These are phyloP conservation scores for Candida tetrigidarum DNA, from an alignment of 1,139 yeast species.

Conservation along the genomic window DNA sequence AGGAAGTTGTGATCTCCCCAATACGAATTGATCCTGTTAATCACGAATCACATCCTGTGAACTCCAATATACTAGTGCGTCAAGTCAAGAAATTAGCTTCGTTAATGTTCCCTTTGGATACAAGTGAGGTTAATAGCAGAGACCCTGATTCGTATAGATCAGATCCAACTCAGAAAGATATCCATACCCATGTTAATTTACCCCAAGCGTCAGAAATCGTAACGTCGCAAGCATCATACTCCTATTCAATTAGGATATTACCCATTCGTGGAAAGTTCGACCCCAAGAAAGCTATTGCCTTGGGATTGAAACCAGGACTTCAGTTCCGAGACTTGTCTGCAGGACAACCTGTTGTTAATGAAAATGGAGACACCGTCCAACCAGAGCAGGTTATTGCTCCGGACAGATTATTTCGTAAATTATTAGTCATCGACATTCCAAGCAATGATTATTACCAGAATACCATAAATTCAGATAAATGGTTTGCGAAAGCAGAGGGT, in stretches of 20 bases:
- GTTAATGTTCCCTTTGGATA: conserved; percentile 55
- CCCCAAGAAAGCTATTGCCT: conserved; percentile 60
- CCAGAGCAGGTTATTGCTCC: conserved; percentile 80
- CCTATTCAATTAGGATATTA: conserved; percentile 66
- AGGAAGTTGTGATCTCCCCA: conserved; percentile 56
- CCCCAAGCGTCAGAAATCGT: conserved; percentile 27
- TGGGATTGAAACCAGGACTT: conserved; percentile 74
- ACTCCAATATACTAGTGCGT: conserved; percentile 11
- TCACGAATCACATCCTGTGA: neutral
- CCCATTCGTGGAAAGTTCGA: conserved; percentile 82
- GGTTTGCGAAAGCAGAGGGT: conserved; percentile 27
- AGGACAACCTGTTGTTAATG: conserved; percentile 62
- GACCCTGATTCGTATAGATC: conserved; percentile 45
- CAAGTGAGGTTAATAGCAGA: conserved; percentile 36
- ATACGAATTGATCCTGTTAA: conserved; percentile 35
- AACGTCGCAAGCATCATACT: conserved; percentile 38
- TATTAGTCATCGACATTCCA: conserved; percentile 80
- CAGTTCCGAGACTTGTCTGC: conserved; percentile 60
- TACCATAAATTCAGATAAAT: conserved; percentile 37
- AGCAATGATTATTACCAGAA: conserved; percentile 50
- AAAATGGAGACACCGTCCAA: conserved; percentile 57
- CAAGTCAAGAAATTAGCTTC: conserved; percentile 39
- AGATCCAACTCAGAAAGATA: conserved; percentile 44
- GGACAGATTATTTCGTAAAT: conserved; percentile 57
- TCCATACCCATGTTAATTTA: conserved; percentile 47